phyloP scores from a whole-genome alignment of 306 rosid species.

The Rubus parviflorus region DNA sequence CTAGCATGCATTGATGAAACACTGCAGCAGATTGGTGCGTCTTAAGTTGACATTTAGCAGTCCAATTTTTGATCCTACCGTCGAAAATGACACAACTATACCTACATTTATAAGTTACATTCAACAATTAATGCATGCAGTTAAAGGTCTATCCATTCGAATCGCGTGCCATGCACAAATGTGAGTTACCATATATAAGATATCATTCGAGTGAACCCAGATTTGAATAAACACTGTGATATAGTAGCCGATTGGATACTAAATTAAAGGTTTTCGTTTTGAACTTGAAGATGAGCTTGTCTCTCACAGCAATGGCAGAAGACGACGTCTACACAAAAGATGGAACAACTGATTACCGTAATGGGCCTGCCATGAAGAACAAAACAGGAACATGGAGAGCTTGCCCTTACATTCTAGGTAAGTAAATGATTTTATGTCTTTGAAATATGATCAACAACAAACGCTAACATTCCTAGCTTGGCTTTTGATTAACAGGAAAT shows the following conservation, averaged over 20 bases:
- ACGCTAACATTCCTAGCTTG: not conserved
- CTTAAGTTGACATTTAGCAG: not conserved
- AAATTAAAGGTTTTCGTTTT: not conserved
- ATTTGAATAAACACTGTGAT: not conserved
- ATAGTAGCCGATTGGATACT: not conserved
- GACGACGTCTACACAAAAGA: constrained; percentile 20
- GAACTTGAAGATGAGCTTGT: not conserved
- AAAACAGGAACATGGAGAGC: constrained; percentile 35
- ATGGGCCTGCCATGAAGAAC: constrained; percentile 25
- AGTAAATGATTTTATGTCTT: not conserved
- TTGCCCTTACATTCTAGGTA: constrained; percentile 30
- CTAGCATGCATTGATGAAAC: not conserved
- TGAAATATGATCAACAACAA: not conserved
- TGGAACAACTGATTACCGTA: constrained; percentile 27
- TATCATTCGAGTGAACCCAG: not conserved
- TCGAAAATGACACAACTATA: constrained; percentile 3
- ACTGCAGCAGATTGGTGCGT: not conserved
- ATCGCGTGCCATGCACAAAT: not conserved
- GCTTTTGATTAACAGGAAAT: constrained; percentile 12
- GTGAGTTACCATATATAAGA: not conserved
- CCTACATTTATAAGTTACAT: not conserved
- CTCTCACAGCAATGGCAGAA: constrained; percentile 9
- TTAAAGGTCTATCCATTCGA: not conserved
- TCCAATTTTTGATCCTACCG: not conserved
- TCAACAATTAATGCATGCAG: not conserved